Conservation (phyloP, 345 rosid genomes). For the Raphanus raphanistrum region DNA sequence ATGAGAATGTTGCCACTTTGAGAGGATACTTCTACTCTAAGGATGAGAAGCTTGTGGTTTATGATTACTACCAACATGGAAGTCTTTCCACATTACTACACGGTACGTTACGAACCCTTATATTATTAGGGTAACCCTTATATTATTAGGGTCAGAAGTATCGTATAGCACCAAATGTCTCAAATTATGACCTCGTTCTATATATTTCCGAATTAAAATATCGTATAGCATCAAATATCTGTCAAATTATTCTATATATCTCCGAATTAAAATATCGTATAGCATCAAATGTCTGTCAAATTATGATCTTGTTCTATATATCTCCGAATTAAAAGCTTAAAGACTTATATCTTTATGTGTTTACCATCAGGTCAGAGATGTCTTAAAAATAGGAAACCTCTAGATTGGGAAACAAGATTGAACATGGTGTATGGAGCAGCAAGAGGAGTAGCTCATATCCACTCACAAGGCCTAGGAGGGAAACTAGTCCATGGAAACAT, state of each 20-base stretch:
- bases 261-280: no score
- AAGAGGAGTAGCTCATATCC: not conserved
- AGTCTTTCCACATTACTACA: constrained; percentile 76
- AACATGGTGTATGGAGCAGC: not conserved
- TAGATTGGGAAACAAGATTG: not conserved
- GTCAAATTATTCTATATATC: no score
- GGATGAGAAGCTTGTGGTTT: constrained; percentile 45
- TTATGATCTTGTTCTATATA: no score
- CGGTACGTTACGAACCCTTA: not conserved
- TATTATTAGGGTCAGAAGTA: no score
- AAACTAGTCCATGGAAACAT: not conserved
- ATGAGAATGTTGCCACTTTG: constrained; percentile 73
- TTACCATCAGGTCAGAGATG: not conserved
- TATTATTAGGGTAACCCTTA: no score
- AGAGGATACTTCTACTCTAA: constrained; percentile 77
- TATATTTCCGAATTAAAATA: no score
- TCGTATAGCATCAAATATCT: no score
- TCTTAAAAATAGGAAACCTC: not conserved
- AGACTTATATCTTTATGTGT: not conserved
- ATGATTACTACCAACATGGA: constrained; percentile 66
- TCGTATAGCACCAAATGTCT: no score
- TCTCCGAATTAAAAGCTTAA: no score
- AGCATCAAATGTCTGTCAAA: no score
- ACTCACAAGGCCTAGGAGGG: not conserved
- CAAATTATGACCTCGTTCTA: no score